Evolutionary conservation across 2,329 filamentous ascomycete genomes (phyloP), one percentile per base, ranked within the genome.

Genomic region (Arthrinium phaeospermum): DNA sequence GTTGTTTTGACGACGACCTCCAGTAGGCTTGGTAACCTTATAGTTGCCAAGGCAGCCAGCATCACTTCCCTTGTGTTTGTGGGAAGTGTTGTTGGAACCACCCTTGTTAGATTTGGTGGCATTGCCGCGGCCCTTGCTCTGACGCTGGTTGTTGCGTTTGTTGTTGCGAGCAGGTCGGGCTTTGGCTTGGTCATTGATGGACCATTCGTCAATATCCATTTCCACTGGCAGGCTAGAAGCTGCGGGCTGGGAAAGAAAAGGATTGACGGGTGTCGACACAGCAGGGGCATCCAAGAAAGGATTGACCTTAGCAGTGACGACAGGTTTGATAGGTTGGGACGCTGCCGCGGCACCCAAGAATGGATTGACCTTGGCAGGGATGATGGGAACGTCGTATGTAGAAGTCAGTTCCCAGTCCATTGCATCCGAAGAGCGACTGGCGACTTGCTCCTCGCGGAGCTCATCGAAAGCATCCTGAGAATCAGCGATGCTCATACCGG

Each of bases 171-270:
- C 27, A 34, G 12, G 30, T 37, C 19, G 57, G 46, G 46, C 22
- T 34, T 64, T 14, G 49, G n/a, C n/a, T 4, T 41, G 57, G 57
- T 41, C 57, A 34, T 13, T 41, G 34, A 64, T 37, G 7, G 57
- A 64, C 57, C 30, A 64, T 12, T 64, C 57, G 57, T 64, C 57
- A 14, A 64, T 64, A 12, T 64, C 57, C 57, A 64, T 64, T 5
- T 12, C 30, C 34, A 19, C 8, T 34, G 34, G 57, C 57, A 41
- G 22, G 22, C 34, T n/a, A 30, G 30, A 6, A n/a, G 57, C 19
- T 41, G 57, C 57, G 4, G 22, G 57, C 57, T 14, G 19, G 34
- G 13, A 14, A 47, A 22, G 16, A 8, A 22, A 53, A 34, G 57
- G n/a, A 64, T n/a, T 41, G 37, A 41, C 37, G 37, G 34, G 57